Base-by-base conservation (phyloP, 2,329 filamentous ascomycete species). In the Ophiostoma triangulosporum region DNA sequence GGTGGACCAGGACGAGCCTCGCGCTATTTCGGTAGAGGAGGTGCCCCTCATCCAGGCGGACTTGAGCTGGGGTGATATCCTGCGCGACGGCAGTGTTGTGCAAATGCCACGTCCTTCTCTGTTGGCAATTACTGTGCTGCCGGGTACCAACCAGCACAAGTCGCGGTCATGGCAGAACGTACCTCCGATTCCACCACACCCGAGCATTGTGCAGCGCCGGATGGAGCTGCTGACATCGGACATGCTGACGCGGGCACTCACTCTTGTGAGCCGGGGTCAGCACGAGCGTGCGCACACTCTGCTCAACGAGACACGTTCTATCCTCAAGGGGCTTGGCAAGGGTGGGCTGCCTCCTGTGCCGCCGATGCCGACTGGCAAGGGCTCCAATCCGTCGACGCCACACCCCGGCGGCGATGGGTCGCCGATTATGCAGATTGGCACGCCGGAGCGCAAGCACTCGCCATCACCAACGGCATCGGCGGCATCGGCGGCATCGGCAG, bases 171-270 rank as follows among this genome's bases (percentile, higher is more conserved):
- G 79, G 78, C 72, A 71, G 45, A 78, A 73, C 60, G 72, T 76
- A 12, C 88, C 90, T 14, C 87, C 89, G 1, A 98, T 98, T 57
- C 93, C 93, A 14, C 91, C 93, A 46, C 93, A 97, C 64, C 90
- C 93, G 4, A 88, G 84, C 57, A 89, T 98, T 56, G 91, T 98
- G 6, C 93, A 98, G 69, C 81, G 93, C 38, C 85, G 93, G 46
- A 98, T 98, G 93, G 93, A 98, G 68, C 75, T 98, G 29, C 77
- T 98, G 52, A 97, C 93, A 2, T 97, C 91, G 1, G 93, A 98
- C 66, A 98, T 98, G 93, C 78, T 98, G 58, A 95, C 88, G 7
- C 78, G 93, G 55, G 90, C 93, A 14, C 72, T 98, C 57, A 95
- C 89, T 0, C 77, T 98, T 20, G 90, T 97, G 20, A 88, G 88